phyloP scores from a whole-genome alignment of 2,329 filamentous ascomycete species.

The Exserohilum rostratum region DNA sequence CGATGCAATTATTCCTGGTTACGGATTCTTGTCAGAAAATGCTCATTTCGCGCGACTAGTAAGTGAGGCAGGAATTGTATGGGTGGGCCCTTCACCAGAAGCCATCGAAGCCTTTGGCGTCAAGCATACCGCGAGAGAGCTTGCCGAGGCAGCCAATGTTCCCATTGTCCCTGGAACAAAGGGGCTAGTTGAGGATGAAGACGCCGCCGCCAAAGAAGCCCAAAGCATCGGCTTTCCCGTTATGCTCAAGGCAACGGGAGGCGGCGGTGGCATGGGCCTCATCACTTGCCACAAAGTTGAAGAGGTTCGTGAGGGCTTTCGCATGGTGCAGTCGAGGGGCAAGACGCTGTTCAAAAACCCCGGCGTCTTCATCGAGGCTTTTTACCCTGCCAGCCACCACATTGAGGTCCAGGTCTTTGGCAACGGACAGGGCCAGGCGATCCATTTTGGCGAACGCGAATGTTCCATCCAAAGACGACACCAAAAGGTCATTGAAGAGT shows the following conservation, averaged over 20 bases:
- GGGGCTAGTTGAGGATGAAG: constrained; percentile 53
- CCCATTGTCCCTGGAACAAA: constrained; percentile 62
- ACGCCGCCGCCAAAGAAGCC: constrained; percentile 50
- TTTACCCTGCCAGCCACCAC: constrained; percentile 55
- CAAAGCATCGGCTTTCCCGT: constrained; percentile 57
- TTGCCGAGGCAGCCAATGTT: constrained; percentile 60
- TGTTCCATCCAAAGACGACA: constrained; percentile 87
- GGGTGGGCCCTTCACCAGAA: constrained; percentile 63
- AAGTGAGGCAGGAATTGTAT: constrained; percentile 61
- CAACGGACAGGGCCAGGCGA: constrained; percentile 76
- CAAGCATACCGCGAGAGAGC: constrained; percentile 62
- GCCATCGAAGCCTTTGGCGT: constrained; percentile 63
- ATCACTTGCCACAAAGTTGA: constrained; percentile 14
- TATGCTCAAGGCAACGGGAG: constrained; percentile 66
- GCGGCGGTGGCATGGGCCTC: constrained; percentile 64
- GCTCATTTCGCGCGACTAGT: constrained; percentile 64
- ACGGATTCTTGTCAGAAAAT: constrained; percentile 71
- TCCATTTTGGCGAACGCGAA: constrained; percentile 86
- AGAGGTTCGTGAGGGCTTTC: constrained; percentile 52
- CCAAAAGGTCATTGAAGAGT: constrained; percentile 91
- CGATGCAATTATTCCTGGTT: constrained; percentile 69
- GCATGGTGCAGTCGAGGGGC: constrained; percentile 59
- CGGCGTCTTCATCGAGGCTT: constrained; percentile 57
- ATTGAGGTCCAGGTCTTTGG: constrained; percentile 93
- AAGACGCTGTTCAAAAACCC: constrained; percentile 26